Base-by-base conservation (phyloP, 164 flowering plant species). In the Warburgia ugandensis region DNA sequence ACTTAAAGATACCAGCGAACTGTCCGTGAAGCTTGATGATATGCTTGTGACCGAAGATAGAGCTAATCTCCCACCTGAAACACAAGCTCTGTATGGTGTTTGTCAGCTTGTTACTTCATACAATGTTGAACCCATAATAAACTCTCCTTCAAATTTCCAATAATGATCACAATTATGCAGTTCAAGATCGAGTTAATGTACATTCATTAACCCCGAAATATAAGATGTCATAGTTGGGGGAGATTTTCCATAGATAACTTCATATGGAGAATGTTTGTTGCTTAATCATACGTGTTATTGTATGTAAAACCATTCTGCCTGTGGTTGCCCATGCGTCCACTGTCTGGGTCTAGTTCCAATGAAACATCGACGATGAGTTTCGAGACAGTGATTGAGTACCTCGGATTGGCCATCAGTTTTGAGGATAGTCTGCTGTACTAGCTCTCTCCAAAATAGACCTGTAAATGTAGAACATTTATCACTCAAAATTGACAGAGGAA, bases 401-500 rank as follows among this genome's bases (percentile, higher is more conserved):
- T 5, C 19, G 52, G 19, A 19, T n/a, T 14, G 13, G 5, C 14
- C 29, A 49, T 10, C n/a, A n/a, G n/a, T n/a, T n/a, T n/a, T n/a
- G n/a, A n/a, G n/a, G n/a, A n/a, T n/a, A n/a, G n/a, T n/a, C n/a
- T n/a, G n/a, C n/a, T n/a, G n/a, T n/a, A n/a, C n/a, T n/a, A 29
- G 19, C 17, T 49, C 38, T 20, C 32, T 21, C 52, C 38, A 32
- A 1, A 32, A 48, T 3, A 0, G 21, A 31, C 52, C 17, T 30
- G 19, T 10, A 39, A 30, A 48, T 3, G 19, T 4, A 11, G 39
- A 11, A 25, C 32, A 37, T 3, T 11, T 1, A 29, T 49, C n/a
- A 29, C 39, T 49, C 5, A 49, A 13, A 8, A 31, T 49, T 7
- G 52, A 49, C 22, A 11, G 8, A 4, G 36, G 50, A 32, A 47